Percentiles rank a stretch among this genome's conserved stretches.
These are phyloP conservation scores for Ammopiptanthus mongolicus DNA, from an alignment of 306 rosid genomes.

Conservation along the genomic window DNA sequence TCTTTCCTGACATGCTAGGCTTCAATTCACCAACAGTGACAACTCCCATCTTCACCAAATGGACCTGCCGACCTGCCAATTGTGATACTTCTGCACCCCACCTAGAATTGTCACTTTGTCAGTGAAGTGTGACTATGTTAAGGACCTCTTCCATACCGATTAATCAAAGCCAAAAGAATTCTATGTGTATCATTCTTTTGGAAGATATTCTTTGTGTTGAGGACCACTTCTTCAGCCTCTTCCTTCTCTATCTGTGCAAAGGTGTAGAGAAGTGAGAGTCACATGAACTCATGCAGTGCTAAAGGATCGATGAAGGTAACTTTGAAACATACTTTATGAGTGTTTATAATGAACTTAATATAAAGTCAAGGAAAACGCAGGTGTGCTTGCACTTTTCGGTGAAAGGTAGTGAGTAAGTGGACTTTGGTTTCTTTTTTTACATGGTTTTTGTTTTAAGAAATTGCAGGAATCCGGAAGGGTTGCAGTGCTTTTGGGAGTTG, in stretches of 20 bases:
- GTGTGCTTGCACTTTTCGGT: slow-evolving; percentile 85
- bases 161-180: neutral
- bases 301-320: slow-evolving; percentile 41
- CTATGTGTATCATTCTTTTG: slow-evolving; percentile 19
- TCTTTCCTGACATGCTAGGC: slow-evolving; percentile 93
- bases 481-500: slow-evolving; percentile 72
- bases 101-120: slow-evolving; percentile 24
- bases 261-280: slow-evolving; percentile 40
- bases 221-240: slow-evolving; percentile 27
- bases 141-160: neutral
- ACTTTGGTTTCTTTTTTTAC: slow-evolving; percentile 24
- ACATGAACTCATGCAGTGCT: slow-evolving; percentile 59
- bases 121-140: slow-evolving; percentile 1
- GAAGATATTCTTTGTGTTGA: slow-evolving; percentile 27
- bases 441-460: slow-evolving; percentile 33
- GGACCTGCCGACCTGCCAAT: slow-evolving; percentile 17
- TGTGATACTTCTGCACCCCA: slow-evolving; percentile 26
- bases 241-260: slow-evolving; percentile 26
- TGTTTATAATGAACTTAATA: slow-evolving; percentile 44
- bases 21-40: slow-evolving; percentile 87
- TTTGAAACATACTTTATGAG: slow-evolving; percentile 46
- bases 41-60: slow-evolving; percentile 61
- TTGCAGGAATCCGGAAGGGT: slow-evolving; percentile 55
- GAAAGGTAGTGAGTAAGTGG: slow-evolving; percentile 48
- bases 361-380: slow-evolving; percentile 60